Conservation (phyloP, 2,329 filamentous ascomycete species). For the Cercospora sesami region DNA sequence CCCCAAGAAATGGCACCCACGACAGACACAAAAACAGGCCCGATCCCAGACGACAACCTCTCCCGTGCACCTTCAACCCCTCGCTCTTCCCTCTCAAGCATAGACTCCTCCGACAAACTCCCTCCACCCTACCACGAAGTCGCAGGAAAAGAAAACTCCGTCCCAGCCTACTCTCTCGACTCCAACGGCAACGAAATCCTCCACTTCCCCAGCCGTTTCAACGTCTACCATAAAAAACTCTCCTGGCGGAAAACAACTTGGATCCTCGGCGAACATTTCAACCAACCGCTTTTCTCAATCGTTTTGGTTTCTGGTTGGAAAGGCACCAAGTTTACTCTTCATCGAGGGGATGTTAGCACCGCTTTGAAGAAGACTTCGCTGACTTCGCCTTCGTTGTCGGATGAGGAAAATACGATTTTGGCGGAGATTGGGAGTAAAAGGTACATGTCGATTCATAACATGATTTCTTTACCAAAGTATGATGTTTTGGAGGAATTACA, state of each 20-base stretch:
- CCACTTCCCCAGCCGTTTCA: constrained; percentile 12
- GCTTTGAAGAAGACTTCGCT: neutral
- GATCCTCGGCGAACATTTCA: constrained; percentile 18
- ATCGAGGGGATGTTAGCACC: constrained; percentile 3
- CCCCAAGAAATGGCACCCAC: neutral
- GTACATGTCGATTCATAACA: constrained; percentile 11
- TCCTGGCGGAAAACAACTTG: constrained; percentile 15
- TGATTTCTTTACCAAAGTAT: constrained; percentile 15
- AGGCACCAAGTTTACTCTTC: constrained; percentile 17
- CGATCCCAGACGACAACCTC: constrained; percentile 8
- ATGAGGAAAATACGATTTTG: neutral
- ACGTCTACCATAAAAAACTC: constrained; percentile 19
- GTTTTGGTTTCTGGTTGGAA: constrained; percentile 17
- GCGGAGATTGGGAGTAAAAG: constrained; percentile 11
- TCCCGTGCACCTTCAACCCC: constrained; percentile 15
- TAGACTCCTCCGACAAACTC: constrained; percentile 7
- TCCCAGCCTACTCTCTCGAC: neutral
- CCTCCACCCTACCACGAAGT: constrained; percentile 24
- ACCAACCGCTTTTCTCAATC: constrained; percentile 18
- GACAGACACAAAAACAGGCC: neutral
- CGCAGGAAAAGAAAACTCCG: neutral
- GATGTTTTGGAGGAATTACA: constrained; percentile 14
- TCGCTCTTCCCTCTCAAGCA: constrained; percentile 11
- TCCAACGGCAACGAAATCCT: neutral
- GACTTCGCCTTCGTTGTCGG: too few species aligned